These are phyloP conservation scores for Trichoderma arundinaceum DNA, from an alignment of 2,329 filamentous ascomycete genomes.

Conservation along the genomic window DNA sequence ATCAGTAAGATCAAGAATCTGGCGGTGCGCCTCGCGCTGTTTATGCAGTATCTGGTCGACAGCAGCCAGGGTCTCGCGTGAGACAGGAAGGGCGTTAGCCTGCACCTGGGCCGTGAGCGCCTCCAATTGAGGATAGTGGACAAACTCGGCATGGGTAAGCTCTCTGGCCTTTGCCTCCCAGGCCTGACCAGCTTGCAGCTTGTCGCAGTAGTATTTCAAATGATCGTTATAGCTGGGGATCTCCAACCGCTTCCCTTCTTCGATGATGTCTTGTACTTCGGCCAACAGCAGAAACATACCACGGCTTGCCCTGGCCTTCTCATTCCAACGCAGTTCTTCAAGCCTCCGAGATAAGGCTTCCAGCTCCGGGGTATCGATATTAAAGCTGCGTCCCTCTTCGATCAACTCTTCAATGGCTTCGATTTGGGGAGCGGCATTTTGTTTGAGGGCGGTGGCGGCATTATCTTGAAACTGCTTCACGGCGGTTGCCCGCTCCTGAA, in stretches of 20 bases:
- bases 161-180: conserved; percentile 96
- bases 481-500: conserved; percentile 83
- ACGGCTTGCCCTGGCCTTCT: conserved; percentile 71
- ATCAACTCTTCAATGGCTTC: conserved; percentile 86
- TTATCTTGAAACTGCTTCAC: conserved; percentile 85
- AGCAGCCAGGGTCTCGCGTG: conserved; percentile 75
- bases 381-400: conserved; percentile 87
- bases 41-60: conserved; percentile 95
- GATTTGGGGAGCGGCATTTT: conserved; percentile 66
- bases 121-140: conserved; percentile 94
- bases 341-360: conserved; percentile 80
- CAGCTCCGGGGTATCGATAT: conserved; percentile 88
- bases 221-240: conserved; percentile 83
- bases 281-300: conserved; percentile 72
- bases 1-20: conserved; percentile 81
- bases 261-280: conserved; percentile 79
- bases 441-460: conserved; percentile 72
- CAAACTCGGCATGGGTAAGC: conserved; percentile 85
- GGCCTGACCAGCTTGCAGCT: conserved; percentile 75
- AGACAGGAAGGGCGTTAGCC: conserved; percentile 74
- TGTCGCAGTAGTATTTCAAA: conserved; percentile 75
- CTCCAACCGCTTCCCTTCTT: conserved; percentile 75
- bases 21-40: conserved; percentile 89
- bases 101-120: conserved; percentile 84
- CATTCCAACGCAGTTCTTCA: conserved; percentile 87